These are phyloP conservation scores for Triticum monococcum DNA, from an alignment of 176 grass and related monocot genomes.

Conservation along the genomic window DNA sequence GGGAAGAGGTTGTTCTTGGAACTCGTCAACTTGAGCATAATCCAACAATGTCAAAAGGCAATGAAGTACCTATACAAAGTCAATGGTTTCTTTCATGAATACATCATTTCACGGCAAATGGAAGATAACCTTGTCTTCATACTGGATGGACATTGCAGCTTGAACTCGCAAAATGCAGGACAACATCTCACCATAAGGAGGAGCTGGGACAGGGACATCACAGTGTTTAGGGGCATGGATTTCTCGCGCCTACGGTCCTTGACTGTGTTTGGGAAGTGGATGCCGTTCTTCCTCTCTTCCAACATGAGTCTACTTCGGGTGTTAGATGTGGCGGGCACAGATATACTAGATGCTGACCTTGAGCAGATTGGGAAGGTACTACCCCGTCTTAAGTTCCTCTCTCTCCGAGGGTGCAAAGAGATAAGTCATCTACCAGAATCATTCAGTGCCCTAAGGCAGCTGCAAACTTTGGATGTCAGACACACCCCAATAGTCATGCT, in stretches of 20 bases:
- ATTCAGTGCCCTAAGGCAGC: too few relatives aligned
- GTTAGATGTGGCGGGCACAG: conserved; percentile 5
- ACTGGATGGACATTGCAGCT: background rate
- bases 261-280: too few relatives aligned
- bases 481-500: background rate
- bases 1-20: background rate
- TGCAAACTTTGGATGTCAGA: too few relatives aligned
- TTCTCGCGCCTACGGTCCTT: too few relatives aligned
- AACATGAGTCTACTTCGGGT: background rate
- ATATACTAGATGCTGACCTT: background rate
- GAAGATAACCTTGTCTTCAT: background rate
- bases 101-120: background rate
- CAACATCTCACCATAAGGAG: background rate
- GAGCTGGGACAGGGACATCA: background rate
- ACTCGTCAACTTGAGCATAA: background rate
- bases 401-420: background rate
- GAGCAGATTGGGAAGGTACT: background rate
- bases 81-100: background rate
- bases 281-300: background rate
- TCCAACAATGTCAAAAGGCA: background rate
- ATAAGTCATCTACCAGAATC: background rate
- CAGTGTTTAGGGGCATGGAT: too few relatives aligned
- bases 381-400: conserved; percentile 31
- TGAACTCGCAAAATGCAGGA: background rate
- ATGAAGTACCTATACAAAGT: background rate